Conservation (phyloP, 2,329 filamentous ascomycete genomes). For the Sporothrix luriei region DNA sequence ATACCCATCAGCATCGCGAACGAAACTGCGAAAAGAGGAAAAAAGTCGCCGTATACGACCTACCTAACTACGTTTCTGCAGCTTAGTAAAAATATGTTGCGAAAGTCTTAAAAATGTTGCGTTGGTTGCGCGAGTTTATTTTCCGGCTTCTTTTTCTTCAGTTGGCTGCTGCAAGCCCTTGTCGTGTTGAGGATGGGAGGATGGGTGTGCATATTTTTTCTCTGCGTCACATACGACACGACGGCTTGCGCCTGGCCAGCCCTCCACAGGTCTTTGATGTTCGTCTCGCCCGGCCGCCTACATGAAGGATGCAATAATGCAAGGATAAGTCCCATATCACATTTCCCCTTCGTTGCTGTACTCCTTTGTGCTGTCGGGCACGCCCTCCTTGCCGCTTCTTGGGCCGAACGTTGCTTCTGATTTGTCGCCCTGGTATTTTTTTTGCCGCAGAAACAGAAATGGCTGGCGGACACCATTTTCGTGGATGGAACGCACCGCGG, state of each 20-base stretch:
- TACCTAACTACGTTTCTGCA: not conserved
- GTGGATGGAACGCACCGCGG: not conserved
- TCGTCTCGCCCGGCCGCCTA: too few relatives aligned
- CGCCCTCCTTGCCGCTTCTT: not conserved
- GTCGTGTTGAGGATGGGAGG: not conserved
- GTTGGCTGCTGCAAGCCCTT: not conserved
- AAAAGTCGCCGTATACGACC: not conserved
- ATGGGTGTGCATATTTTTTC: not conserved
- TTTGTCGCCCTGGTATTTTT: not conserved
- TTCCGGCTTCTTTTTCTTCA: not conserved
- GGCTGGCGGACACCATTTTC: not conserved
- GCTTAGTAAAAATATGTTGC: not conserved
- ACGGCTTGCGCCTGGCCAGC: slow-evolving; percentile 5
- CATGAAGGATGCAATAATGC: not conserved
- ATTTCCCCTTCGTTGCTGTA: not conserved
- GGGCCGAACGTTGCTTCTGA: not conserved
- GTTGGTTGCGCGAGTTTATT: not conserved
- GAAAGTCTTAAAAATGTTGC: not conserved
- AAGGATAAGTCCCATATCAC: slow-evolving; percentile 7
- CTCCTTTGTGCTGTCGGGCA: slow-evolving; percentile 2
- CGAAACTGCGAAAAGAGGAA: not conserved
- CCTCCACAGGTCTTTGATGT: not conserved
- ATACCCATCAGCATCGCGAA: not conserved
- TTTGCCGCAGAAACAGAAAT: slow-evolving; percentile 2
- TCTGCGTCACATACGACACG: not conserved